Percentiles rank a stretch among this genome's conserved stretches.
Conservation (phyloP, 2,329 filamentous ascomycete genomes). For the Aspergillus sp. region DNA sequence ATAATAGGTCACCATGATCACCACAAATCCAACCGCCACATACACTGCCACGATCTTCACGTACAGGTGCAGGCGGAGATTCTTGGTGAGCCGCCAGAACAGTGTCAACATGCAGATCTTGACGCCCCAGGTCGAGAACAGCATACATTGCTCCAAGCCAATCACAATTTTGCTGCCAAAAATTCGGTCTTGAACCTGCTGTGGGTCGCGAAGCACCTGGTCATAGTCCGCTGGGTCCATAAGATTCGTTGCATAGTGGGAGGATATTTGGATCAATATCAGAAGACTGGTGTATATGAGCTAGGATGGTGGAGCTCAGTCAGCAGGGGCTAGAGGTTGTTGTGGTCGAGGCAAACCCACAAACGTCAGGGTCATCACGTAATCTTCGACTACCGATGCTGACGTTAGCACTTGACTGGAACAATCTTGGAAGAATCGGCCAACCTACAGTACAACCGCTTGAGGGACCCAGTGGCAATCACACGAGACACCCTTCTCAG, state of each 20-base stretch:
- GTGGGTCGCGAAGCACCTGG: constrained; percentile 36
- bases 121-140: constrained; percentile 12
- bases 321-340: background rate
- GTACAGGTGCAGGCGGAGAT: constrained; percentile 38
- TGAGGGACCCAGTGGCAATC: constrained; percentile 34
- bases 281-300: constrained; percentile 41
- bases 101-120: constrained; percentile 42
- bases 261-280: constrained; percentile 43
- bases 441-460: constrained; percentile 33
- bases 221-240: constrained; percentile 41
- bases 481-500: constrained; percentile 29
- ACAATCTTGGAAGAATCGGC: too few relatives aligned
- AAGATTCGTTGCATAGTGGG: constrained; percentile 44
- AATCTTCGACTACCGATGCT: constrained; percentile 38
- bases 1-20: constrained; percentile 55
- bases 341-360: constrained; percentile 30
- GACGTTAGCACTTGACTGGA: background rate
- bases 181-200: constrained; percentile 49
- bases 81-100: constrained; percentile 52
- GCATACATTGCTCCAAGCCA: constrained; percentile 55
- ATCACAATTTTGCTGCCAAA: constrained; percentile 56
- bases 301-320: constrained; percentile 22
- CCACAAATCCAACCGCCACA: constrained; percentile 48
- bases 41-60: constrained; percentile 51
- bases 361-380: constrained; percentile 43